Percentiles rank a stretch among this genome's conserved stretches.
Conservation (phyloP, 2,329 filamentous ascomycete genomes). For the Colletotrichum horii region DNA sequence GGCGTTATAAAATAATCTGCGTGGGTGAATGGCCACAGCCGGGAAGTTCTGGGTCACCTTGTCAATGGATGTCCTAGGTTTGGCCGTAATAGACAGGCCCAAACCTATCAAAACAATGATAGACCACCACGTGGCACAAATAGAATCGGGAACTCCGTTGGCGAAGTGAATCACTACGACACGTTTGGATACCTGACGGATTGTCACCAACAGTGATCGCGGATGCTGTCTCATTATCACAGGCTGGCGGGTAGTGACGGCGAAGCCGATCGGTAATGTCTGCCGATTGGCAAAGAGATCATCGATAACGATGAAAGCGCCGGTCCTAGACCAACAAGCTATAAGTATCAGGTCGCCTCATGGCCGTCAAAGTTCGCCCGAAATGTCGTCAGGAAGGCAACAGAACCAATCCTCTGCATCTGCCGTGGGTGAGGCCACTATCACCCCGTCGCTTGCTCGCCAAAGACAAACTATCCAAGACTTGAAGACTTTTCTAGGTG, state of each 20-base stretch:
- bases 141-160: not conserved
- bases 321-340: not conserved
- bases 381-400: not conserved
- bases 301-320: not conserved
- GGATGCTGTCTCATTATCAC: not conserved
- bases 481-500: not conserved
- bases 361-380: not conserved
- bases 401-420: not conserved
- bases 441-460: not conserved
- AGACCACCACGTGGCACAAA: not conserved
- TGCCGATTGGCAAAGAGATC: not conserved
- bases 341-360: not conserved
- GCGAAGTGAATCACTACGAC: accelerated
- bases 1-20: not conserved
- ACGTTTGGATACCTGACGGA: not conserved
- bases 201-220: not conserved
- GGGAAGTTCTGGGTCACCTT: not conserved
- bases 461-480: not conserved
- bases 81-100: not conserved
- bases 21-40: not conserved
- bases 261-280: not conserved
- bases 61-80: too few relatives aligned
- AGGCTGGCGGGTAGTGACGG: not conserved
- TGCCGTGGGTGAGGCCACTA: not conserved
- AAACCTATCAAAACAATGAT: not conserved